Percentiles rank a stretch among this genome's conserved stretches.
phyloP scores from a whole-genome alignment of 805 yeast genomes.

The Yamadazyma scolyti region DNA sequence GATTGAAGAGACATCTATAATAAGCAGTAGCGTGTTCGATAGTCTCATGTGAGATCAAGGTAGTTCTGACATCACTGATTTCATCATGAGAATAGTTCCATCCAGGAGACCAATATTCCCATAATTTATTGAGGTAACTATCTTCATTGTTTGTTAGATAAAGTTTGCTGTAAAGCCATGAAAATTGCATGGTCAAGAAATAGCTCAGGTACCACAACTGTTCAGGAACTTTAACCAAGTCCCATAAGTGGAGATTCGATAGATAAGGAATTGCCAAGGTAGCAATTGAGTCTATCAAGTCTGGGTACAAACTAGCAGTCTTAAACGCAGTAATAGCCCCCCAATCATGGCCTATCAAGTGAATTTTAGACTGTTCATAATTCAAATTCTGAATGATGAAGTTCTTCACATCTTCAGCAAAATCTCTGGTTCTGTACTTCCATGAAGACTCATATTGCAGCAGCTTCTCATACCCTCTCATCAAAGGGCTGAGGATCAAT shows the following conservation, averaged over 20 bases:
- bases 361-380: constrained; percentile 20
- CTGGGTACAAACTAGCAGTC: constrained; percentile 32
- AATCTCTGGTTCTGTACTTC: constrained; percentile 23
- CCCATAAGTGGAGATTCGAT: constrained; percentile 23
- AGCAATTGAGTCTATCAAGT: constrained; percentile 26
- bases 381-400: constrained; percentile 21
- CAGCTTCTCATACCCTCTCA: constrained; percentile 36
- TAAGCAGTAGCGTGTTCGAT: constrained; percentile 36
- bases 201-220: constrained; percentile 34
- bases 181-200: constrained; percentile 34
- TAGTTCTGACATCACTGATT: constrained; percentile 24
- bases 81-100: constrained; percentile 26
- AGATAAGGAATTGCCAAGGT: constrained; percentile 40
- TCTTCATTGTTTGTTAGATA: constrained; percentile 10
- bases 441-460: constrained; percentile 19
- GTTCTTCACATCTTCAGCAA: constrained; percentile 31
- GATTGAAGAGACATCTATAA: constrained; percentile 27
- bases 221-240: constrained; percentile 24
- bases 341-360: constrained; percentile 44
- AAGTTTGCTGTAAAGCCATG: constrained; percentile 20
- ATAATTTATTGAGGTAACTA: constrained; percentile 27
- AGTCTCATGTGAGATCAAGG: constrained; percentile 22
- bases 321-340: constrained; percentile 37
- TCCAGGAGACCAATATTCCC: constrained; percentile 39
- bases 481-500: constrained; percentile 28